phyloP scores from a whole-genome alignment of 2,329 filamentous ascomycete species.

The Macrophomina pseudophaseolina region DNA sequence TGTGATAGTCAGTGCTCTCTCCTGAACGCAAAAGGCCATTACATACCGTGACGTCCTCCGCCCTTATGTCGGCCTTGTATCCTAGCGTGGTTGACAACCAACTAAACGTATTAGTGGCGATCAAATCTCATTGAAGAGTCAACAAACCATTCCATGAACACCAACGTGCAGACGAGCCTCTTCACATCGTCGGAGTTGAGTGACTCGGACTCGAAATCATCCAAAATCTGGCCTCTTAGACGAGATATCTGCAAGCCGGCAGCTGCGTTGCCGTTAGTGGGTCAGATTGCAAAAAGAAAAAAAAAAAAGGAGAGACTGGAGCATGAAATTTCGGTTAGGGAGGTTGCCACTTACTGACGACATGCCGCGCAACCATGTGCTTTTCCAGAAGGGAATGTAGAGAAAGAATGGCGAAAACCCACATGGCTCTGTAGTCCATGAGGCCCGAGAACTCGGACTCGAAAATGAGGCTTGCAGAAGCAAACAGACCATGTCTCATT shows the following conservation, averaged over 20 bases:
- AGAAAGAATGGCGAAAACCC: constrained; percentile 41
- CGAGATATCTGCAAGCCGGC: constrained; percentile 44
- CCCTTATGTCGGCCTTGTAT: constrained; percentile 39
- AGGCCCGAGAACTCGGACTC: constrained; percentile 38
- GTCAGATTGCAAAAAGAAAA: not conserved
- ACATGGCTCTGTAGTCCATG: constrained; percentile 43
- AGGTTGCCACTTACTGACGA: constrained; percentile 38
- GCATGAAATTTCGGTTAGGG: not conserved
- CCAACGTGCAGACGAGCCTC: constrained; percentile 41
- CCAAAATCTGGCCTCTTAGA: constrained; percentile 35
- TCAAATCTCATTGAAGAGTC: not conserved
- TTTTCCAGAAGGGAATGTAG: constrained; percentile 46
- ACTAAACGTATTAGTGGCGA: constrained; percentile 7
- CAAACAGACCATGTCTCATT: constrained; percentile 39
- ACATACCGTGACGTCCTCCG: constrained; percentile 33
- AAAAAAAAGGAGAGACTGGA: not conserved
- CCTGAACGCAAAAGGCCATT: not conserved
- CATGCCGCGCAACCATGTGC: constrained; percentile 45
- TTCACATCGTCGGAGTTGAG: constrained; percentile 33
- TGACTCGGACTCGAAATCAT: constrained; percentile 5
- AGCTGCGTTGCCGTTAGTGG: constrained; percentile 30
- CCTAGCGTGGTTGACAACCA: constrained; percentile 47
- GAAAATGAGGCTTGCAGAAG: constrained; percentile 42
- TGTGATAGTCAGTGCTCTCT: not conserved
- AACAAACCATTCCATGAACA: constrained; percentile 43